Evolutionary conservation across 331 rosid species (phyloP).

Genomic region (Malus hybrid): DNA sequence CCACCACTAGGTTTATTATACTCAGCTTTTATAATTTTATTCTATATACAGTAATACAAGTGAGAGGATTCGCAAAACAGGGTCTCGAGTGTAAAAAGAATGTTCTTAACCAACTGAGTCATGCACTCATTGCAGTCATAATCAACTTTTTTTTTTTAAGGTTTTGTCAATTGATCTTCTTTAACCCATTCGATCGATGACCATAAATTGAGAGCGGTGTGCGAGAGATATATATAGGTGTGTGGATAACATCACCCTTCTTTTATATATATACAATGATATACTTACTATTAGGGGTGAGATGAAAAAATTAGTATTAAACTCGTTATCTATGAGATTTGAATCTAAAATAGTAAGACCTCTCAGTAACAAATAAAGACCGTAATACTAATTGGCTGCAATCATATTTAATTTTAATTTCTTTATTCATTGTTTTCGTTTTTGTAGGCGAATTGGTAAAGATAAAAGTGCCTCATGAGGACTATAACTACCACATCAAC

Average conservation of each 20-base stretch:
- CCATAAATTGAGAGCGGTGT: too few relatives aligned
- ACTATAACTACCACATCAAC: background rate
- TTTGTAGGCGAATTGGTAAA: background rate
- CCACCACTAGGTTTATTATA: background rate
- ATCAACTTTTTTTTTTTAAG: too few relatives aligned
- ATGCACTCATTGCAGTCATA: too few relatives aligned
- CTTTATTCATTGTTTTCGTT: background rate
- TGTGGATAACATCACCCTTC: too few relatives aligned
- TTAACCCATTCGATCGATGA: too few relatives aligned
- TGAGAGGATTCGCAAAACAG: background rate
- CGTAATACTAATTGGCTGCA: too few relatives aligned
- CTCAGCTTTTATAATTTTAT: background rate
- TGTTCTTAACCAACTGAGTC: background rate
- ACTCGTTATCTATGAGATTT: too few relatives aligned
- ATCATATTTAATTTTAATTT: too few relatives aligned
- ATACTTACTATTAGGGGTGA: background rate
- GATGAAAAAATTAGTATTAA: background rate
- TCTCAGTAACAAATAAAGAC: too few relatives aligned
- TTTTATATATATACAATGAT: background rate
- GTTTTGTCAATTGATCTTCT: too few relatives aligned
- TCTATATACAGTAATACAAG: background rate
- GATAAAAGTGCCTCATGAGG: background rate
- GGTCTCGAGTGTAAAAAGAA: background rate
- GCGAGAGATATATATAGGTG: too few relatives aligned
- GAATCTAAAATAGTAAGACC: fast-evolving